A percentile compares a stretch with the other conserved stretches of the same genome.
Evolutionary conservation across 169 alveolate species (phyloP).

Genomic region (Cryptosporidium ubiquitum): DNA sequence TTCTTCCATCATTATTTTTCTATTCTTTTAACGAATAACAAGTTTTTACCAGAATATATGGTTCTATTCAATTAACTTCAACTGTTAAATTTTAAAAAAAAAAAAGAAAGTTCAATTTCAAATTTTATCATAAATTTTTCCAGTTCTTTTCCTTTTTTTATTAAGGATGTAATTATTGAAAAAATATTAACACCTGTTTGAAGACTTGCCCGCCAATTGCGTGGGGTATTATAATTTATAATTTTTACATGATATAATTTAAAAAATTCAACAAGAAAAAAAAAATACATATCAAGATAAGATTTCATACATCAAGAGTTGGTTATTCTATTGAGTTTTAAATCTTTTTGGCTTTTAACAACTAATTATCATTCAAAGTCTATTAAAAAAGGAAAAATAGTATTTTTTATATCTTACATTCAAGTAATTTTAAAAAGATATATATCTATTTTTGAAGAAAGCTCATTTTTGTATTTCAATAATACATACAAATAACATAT

Average conservation of each 20-base stretch:
- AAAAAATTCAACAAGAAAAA: no score
- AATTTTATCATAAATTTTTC: no score
- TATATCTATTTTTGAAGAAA: no score
- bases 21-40: not conserved
- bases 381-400: not conserved
- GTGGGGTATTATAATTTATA: slow-evolving; percentile 24
- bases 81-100: not conserved
- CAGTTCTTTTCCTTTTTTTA: not conserved
- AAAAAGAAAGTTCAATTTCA: not conserved
- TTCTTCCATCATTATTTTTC: not conserved
- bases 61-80: not conserved
- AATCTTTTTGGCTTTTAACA: not conserved
- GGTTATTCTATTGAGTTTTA: not conserved
- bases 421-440: not conserved
- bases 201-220: slow-evolving; percentile 7
- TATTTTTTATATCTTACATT: not conserved
- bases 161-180: not conserved
- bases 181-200: not conserved
- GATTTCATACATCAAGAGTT: not conserved
- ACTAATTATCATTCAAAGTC: not conserved
- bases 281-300: not conserved
- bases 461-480: not conserved
- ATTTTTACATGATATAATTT: not conserved
- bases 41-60: not conserved
- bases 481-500: no score